phyloP scores from a whole-genome alignment of 2,329 filamentous ascomycete genomes.

The Colletotrichum spinosum region DNA sequence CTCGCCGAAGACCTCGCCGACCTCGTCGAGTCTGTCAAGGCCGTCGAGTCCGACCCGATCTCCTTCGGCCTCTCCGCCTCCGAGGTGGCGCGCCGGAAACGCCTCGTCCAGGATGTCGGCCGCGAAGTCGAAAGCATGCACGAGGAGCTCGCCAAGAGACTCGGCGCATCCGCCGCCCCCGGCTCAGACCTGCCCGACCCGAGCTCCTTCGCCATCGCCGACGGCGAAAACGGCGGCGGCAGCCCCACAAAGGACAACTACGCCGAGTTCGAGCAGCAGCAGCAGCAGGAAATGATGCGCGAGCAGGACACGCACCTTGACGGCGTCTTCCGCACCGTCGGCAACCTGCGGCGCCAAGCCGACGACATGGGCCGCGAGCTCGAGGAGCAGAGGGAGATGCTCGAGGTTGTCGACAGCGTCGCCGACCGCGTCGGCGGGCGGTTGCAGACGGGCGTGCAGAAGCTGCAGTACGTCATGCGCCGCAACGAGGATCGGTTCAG shows the following conservation, averaged over 20 bases:
- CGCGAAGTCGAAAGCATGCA: constrained; percentile 91
- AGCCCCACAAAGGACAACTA: constrained; percentile 54
- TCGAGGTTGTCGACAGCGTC: constrained; percentile 85
- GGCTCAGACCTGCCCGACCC: constrained; percentile 63
- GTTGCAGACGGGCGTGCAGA: constrained; percentile 86
- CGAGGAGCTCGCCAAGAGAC: constrained; percentile 77
- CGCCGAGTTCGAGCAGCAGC: constrained; percentile 84
- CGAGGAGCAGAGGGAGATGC: constrained; percentile 92
- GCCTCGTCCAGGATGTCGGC: constrained; percentile 89
- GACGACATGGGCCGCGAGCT: constrained; percentile 96
- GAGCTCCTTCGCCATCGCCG: constrained; percentile 68
- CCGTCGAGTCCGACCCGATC: constrained; percentile 87
- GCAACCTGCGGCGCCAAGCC: constrained; percentile 89
- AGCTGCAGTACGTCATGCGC: constrained; percentile 84
- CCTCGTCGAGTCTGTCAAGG: constrained; percentile 86
- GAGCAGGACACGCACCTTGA: constrained; percentile 96
- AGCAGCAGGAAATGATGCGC: constrained; percentile 91
- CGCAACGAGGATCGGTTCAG: constrained; percentile 90
- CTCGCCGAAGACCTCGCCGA: constrained; percentile 89
- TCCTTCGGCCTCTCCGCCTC: constrained; percentile 86
- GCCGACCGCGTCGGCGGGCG: constrained; percentile 90
- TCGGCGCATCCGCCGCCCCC: constrained; percentile 50
- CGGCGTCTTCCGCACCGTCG: constrained; percentile 92
- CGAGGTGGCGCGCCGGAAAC: constrained; percentile 83
- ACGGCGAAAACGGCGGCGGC: constrained; percentile 67